Evolutionary conservation across 306 rosid genomes (phyloP).

Genomic region (Quercus wislizeni): DNA sequence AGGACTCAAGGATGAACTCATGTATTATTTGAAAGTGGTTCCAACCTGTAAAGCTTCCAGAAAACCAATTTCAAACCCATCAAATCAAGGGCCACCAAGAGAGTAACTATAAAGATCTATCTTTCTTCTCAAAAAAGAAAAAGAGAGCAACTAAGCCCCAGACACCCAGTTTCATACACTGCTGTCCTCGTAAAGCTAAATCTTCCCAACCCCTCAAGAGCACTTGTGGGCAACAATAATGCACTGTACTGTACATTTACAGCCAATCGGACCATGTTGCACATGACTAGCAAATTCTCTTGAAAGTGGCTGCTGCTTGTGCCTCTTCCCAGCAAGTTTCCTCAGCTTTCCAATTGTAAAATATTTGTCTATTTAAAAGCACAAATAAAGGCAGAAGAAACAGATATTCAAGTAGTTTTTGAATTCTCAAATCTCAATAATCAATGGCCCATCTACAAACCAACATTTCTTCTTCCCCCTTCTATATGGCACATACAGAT

Average conservation of each 20-base stretch:
- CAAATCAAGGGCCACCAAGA: background rate
- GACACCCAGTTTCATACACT: background rate
- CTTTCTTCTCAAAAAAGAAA: too few relatives aligned
- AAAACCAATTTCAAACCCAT: background rate
- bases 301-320: background rate
- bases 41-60: background rate
- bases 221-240: background rate
- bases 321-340: background rate
- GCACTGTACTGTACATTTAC: background rate
- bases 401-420: background rate
- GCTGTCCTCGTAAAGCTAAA: background rate
- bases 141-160: background rate
- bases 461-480: background rate
- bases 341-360: background rate
- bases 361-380: background rate
- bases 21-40: background rate
- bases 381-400: background rate
- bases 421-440: background rate
- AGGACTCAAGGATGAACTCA: background rate
- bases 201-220: background rate
- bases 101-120: too few relatives aligned
- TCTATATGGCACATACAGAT: background rate
- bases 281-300: background rate
- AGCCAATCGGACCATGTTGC: background rate
- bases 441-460: background rate